phyloP scores from a whole-genome alignment of 257 asterid genomes.

The Lithospermum erythrorhizon region DNA sequence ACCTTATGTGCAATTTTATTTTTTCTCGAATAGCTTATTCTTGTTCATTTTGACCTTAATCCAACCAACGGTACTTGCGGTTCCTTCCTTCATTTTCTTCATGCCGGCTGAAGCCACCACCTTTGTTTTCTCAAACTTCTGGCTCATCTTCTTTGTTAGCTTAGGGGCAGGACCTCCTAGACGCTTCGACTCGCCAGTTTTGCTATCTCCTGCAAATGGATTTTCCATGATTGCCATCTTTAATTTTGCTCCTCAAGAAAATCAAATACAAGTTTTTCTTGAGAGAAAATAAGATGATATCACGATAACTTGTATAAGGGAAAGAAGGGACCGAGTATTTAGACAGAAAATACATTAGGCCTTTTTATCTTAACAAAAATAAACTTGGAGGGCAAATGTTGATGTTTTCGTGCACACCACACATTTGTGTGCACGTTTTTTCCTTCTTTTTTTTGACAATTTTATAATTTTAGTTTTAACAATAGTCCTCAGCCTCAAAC shows the following conservation, averaged over 20 bases:
- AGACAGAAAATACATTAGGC: too few species aligned
- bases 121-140: slow-evolving; percentile 1
- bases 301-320: too few species aligned
- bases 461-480: neutral
- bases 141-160: neutral
- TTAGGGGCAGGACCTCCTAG: neutral
- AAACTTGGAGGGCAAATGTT: neutral
- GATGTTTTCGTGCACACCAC: neutral
- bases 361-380: too few species aligned
- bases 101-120: neutral
- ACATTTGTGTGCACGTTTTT: neutral
- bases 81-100: neutral
- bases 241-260: neutral
- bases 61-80: neutral
- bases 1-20: neutral
- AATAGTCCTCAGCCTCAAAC: neutral
- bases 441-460: too few species aligned
- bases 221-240: neutral
- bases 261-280: neutral
- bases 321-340: too few species aligned
- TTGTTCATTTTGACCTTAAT: slow-evolving; percentile 3
- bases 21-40: neutral
- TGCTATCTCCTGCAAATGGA: neutral
- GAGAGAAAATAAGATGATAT: neutral
- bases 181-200: neutral